These are phyloP conservation scores for Ramichloridium luteum DNA, from an alignment of 2,329 filamentous ascomycete genomes.

Conservation along the genomic window DNA sequence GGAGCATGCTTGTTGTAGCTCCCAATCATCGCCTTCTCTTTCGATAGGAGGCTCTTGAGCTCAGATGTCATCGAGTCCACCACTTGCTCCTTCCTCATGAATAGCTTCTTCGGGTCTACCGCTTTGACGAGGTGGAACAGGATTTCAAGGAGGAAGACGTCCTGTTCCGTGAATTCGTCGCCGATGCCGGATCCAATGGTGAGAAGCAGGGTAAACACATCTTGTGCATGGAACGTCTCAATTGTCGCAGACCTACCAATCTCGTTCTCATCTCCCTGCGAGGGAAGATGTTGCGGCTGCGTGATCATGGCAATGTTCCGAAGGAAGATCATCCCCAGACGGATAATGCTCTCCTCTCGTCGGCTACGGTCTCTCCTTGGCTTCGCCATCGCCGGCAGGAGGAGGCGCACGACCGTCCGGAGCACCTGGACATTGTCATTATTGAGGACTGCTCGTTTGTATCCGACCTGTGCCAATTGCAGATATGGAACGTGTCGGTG, in stretches of 20 bases:
- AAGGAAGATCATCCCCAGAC: slow-evolving; percentile 76
- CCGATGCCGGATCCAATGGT: slow-evolving; percentile 86
- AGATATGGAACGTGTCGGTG: slow-evolving; percentile 84
- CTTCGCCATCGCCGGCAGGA: slow-evolving; percentile 73
- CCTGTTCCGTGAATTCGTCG: slow-evolving; percentile 82
- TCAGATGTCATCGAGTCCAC: slow-evolving; percentile 59
- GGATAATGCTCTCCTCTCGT: slow-evolving; percentile 85
- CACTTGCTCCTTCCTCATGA: slow-evolving; percentile 66
- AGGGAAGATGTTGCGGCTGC: slow-evolving; percentile 57
- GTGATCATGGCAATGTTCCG: slow-evolving; percentile 80
- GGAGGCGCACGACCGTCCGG: slow-evolving; percentile 66
- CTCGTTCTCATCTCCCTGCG: slow-evolving; percentile 80
- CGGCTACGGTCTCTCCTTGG: slow-evolving; percentile 61
- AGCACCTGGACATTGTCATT: slow-evolving; percentile 67
- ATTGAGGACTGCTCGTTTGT: slow-evolving; percentile 81
- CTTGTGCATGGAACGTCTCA: slow-evolving; percentile 79
- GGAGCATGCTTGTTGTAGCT: slow-evolving; percentile 66
- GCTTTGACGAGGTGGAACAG: slow-evolving; percentile 89
- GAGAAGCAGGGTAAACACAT: slow-evolving; percentile 73
- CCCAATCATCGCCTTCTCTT: slow-evolving; percentile 73
- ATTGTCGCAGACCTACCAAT: slow-evolving; percentile 80
- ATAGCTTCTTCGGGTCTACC: slow-evolving; percentile 70
- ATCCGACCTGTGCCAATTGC: slow-evolving; percentile 73
- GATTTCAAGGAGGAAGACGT: slow-evolving; percentile 80
- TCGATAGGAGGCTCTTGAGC: slow-evolving; percentile 59